These are phyloP conservation scores for Trypanosoma platydactyli DNA, from an alignment of 208 protist species.

Conservation along the genomic window DNA sequence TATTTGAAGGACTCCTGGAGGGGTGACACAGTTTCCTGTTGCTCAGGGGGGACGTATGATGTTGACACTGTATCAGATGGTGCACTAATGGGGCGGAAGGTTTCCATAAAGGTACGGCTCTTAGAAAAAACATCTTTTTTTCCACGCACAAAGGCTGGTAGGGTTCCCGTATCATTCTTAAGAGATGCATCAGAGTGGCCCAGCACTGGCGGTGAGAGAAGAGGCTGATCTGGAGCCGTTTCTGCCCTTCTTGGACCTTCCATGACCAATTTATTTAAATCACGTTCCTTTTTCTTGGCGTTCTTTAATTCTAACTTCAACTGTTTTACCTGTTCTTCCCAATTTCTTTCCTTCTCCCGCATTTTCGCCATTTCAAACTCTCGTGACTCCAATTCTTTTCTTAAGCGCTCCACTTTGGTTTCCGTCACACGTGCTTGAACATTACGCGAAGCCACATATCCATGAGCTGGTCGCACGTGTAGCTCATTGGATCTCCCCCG, in stretches of 20 bases:
- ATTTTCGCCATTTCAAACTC: slow-evolving; percentile 57
- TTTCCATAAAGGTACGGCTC: slow-evolving; percentile 58
- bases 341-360: slow-evolving; percentile 74
- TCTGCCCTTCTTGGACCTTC: slow-evolving; percentile 57
- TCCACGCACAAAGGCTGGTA: slow-evolving; percentile 14
- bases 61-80: slow-evolving; percentile 29
- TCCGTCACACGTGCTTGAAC: slow-evolving; percentile 13
- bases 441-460: slow-evolving; percentile 6
- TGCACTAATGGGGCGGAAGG: slow-evolving; percentile 71
- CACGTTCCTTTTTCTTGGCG: slow-evolving; percentile 57
- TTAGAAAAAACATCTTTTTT: slow-evolving; percentile 56
- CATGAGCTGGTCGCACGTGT: neutral
- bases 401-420: slow-evolving; percentile 36
- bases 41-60: slow-evolving; percentile 7
- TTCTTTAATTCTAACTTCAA: slow-evolving; percentile 76
- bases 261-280: slow-evolving; percentile 36
- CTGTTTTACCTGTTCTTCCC: slow-evolving; percentile 86
- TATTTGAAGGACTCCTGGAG: slow-evolving; percentile 65
- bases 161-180: slow-evolving; percentile 12
- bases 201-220: slow-evolving; percentile 20
- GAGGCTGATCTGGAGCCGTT: slow-evolving; percentile 62
- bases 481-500: slow-evolving; percentile 18
- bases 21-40: slow-evolving; percentile 11
- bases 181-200: neutral
- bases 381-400: slow-evolving; percentile 45